Conservation (phyloP, 106 monocot species). For the Allium cepa region DNA sequence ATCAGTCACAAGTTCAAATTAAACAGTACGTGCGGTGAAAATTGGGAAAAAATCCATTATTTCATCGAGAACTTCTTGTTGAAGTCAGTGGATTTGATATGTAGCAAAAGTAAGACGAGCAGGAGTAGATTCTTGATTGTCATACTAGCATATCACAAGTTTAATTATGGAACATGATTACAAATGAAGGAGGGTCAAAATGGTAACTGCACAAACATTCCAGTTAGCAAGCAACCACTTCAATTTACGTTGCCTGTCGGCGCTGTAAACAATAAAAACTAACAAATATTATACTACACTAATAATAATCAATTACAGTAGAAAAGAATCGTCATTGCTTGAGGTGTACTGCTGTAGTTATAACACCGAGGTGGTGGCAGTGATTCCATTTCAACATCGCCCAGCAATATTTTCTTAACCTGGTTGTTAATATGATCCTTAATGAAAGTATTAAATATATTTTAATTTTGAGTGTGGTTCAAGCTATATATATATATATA, state of each 20-base stretch:
- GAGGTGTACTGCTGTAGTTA: neutral
- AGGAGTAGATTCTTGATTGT: no score
- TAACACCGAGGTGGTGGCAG: neutral
- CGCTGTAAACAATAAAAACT: neutral
- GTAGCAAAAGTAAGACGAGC: no score
- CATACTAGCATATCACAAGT: no score
- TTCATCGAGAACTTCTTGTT: no score
- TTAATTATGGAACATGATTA: neutral
- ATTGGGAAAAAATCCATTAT: no score
- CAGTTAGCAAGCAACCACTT: neutral
- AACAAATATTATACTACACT: no score
- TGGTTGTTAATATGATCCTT: neutral
- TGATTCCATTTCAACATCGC: slow-evolving; percentile 7
- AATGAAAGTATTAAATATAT: neutral
- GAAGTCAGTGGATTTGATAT: no score
- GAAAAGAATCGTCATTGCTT: neutral
- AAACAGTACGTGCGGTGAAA: no score
- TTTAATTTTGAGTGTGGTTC: slow-evolving; percentile 4
- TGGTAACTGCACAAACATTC: slow-evolving; percentile 9
- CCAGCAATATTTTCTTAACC: neutral
- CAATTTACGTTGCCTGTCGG: neutral
- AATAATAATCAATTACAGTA: neutral
- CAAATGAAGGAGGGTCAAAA: slow-evolving; percentile 1
- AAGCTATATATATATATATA: neutral
- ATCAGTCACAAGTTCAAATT: no score